These are phyloP conservation scores for Colletotrichum tropicicola DNA, from an alignment of 2,329 filamentous ascomycete species.

Conservation along the genomic window DNA sequence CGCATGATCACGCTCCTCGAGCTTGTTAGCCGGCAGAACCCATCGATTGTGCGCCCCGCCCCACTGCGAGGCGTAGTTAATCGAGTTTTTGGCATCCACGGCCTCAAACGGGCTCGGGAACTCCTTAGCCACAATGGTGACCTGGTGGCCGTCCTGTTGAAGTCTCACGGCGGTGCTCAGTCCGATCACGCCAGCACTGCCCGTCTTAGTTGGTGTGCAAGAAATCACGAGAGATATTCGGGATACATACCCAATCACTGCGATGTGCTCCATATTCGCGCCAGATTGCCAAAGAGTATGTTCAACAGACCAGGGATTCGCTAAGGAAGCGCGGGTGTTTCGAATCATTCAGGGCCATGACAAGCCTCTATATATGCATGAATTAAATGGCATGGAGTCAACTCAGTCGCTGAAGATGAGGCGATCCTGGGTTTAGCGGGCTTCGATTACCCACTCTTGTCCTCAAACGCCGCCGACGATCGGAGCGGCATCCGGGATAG, in stretches of 20 bases:
- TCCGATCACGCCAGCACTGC: constrained; percentile 63
- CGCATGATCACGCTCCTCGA: constrained; percentile 50
- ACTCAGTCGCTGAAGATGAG: background rate
- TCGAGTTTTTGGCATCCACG: constrained; percentile 46
- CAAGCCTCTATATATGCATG: background rate
- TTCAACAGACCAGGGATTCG: background rate
- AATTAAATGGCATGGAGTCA: background rate
- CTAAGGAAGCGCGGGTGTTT: no score
- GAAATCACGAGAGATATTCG: background rate
- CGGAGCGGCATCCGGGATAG: constrained; percentile 1
- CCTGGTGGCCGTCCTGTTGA: constrained; percentile 47
- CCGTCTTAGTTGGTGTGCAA: background rate
- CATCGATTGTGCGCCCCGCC: constrained; percentile 65
- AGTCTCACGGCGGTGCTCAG: constrained; percentile 57
- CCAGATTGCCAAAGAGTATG: background rate
- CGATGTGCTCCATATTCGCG: constrained; percentile 13
- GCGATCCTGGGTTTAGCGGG: background rate
- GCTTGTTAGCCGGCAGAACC: constrained; percentile 40
- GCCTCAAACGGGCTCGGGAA: constrained; percentile 58
- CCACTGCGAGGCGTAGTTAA: constrained; percentile 67
- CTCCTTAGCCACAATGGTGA: constrained; percentile 55
- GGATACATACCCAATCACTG: constrained; percentile 25
- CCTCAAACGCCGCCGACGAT: constrained; percentile 2
- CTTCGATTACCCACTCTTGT: background rate
- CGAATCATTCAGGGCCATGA: background rate